Evolutionary conservation across 108 stramenopile species (phyloP), one percentile per base, ranked within the genome.

Genomic region (Mediolabrus comicus): DNA sequence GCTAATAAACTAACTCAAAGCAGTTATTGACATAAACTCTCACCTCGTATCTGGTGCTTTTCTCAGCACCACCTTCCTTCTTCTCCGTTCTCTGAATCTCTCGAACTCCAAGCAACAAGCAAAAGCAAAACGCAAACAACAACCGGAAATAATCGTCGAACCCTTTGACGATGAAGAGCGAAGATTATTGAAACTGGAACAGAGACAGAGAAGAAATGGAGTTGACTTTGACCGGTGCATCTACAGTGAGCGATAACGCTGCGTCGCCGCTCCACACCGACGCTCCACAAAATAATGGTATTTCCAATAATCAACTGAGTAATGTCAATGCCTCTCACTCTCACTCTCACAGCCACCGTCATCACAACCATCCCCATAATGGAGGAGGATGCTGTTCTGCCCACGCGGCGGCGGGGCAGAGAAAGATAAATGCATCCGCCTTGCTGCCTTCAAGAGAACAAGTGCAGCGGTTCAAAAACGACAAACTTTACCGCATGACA

Each of bases 221-320:
- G 68, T 66, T 91, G 34, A 91, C 87, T 26, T 58, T 91, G 34
- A 91, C 90, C 6, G 90, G 90, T 59, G 90, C 77, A 9, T 84
- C 87, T 7, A 65, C 84, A n/a, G 49, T 74, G 26, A 65, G 77
- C 24, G 54, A 81, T 32, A 49, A 46, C 11, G 16, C 35, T 7
- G 33, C 33, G 5, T 35, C 34, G 51, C 32, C 49, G 29, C 62
- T 27, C 49, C 33, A 8, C 29, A 25, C 13, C 49, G 16, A 10
- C 30, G 12, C 22, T 58, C 9, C 31, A 28, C 32, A 29, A 17
- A 65, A 13, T 24, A 65, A 22, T 10, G 8, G 16, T 17, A 14
- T 29, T 62, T 5, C 34, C 10, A 49, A 27, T 39, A 19, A 10
- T 11, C 68, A 26, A 62, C 49, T 13, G 10, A 28, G 19, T 9